Evolutionary conservation across 140 eudicot species (phyloP).

Genomic region (Cichorium intybus): DNA sequence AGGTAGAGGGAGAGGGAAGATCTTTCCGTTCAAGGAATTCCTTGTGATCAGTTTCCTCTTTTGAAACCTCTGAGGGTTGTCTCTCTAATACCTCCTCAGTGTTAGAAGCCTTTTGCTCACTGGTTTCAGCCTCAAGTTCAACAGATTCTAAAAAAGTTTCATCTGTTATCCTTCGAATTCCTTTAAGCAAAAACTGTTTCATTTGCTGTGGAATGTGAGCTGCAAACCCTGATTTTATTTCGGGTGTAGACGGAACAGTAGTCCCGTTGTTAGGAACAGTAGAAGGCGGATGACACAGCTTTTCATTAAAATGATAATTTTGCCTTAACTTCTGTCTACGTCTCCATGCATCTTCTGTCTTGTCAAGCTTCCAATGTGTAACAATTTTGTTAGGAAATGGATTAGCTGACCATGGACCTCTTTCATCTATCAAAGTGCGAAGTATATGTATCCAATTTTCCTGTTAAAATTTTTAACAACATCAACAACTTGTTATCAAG

Average conservation of each 20-base stretch:
- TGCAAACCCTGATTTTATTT: conserved; percentile 67
- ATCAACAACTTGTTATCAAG: too few species aligned
- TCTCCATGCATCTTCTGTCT: conserved; percentile 92
- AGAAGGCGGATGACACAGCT: conserved; percentile 77
- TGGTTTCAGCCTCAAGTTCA: conserved; percentile 62
- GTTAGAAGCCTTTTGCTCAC: conserved; percentile 45
- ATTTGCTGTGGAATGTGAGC: conserved; percentile 85
- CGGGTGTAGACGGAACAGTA: conserved; percentile 35
- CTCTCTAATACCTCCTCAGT: conserved; percentile 46
- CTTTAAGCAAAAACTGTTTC: conserved; percentile 87
- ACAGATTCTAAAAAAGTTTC: conserved; percentile 57
- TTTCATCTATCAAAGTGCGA: conserved; percentile 88
- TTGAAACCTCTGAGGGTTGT: conserved; percentile 37
- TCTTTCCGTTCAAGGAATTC: conserved; percentile 64
- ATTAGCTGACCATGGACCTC: conserved; percentile 99
- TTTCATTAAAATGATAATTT: conserved; percentile 90
- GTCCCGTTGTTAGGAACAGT: conserved; percentile 40
- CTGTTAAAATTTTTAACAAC: conserved; percentile 35
- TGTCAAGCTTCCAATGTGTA: conserved; percentile 95
- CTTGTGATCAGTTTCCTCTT: conserved; percentile 50
- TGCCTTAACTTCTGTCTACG: conserved; percentile 88
- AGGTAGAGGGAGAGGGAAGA: conserved; percentile 23
- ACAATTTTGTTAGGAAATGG: conserved; percentile 75
- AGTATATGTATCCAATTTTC: conserved; percentile 91
- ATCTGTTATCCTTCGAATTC: conserved; percentile 78